Conservation (phyloP, 805 yeast genomes). For the Yamadazyma philogaea region DNA sequence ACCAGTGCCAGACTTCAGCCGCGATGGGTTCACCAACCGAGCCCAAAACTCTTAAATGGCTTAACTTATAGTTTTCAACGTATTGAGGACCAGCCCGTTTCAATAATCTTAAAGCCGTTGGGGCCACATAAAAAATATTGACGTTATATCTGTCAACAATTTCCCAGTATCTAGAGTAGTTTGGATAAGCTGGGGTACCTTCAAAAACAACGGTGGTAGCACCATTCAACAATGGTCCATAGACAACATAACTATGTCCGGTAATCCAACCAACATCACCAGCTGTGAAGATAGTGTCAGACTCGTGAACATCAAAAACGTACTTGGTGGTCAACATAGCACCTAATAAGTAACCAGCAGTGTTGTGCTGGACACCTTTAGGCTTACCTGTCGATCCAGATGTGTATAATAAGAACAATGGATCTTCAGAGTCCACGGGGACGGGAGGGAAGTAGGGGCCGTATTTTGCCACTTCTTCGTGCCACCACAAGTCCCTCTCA, state of each 20-base stretch:
- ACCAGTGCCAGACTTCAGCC: constrained; percentile 88
- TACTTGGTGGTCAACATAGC: constrained; percentile 73
- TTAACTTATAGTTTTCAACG: constrained; percentile 59
- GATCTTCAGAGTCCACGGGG: constrained; percentile 89
- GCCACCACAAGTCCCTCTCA: constrained; percentile 77
- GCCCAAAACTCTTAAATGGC: constrained; percentile 66
- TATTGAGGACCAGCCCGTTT: constrained; percentile 70
- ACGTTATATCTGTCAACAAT: constrained; percentile 69
- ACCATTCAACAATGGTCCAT: constrained; percentile 77
- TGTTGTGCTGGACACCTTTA: constrained; percentile 79
- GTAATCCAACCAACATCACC: constrained; percentile 94
- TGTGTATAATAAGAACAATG: constrained; percentile 90
- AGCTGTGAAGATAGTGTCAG: constrained; percentile 77
- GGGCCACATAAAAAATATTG: constrained; percentile 81
- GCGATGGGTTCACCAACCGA: constrained; percentile 88
- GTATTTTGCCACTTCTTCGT: constrained; percentile 21
- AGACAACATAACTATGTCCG: constrained; percentile 80
- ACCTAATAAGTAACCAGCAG: constrained; percentile 76
- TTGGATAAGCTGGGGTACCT: constrained; percentile 86
- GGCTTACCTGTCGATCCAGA: constrained; percentile 92
- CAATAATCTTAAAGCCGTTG: constrained; percentile 74
- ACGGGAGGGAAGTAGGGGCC: constrained; percentile 85
- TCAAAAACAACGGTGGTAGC: constrained; percentile 78
- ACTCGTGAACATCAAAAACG: constrained; percentile 70
- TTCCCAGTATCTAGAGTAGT: constrained; percentile 76